Evolutionary conservation across 148 eudicot species (phyloP).

Genomic region (Persicaria maculosa): DNA sequence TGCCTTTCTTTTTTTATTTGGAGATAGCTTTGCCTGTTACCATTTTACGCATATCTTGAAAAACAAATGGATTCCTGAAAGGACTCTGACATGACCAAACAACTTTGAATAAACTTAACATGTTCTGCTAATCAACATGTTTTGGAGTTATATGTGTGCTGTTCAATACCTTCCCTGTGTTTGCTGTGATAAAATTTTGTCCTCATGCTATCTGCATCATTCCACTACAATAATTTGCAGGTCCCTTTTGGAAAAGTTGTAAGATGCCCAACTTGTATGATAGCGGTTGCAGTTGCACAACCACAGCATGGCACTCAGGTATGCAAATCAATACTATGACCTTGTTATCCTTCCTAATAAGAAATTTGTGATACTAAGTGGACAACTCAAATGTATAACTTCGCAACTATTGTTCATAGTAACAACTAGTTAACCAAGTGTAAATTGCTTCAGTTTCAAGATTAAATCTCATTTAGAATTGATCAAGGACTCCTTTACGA

Average conservation of each 20-base stretch:
- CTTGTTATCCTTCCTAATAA: not conserved
- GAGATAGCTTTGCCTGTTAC: not conserved
- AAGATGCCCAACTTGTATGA: constrained; percentile 74
- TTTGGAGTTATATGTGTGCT: not conserved
- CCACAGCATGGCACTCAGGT: constrained; percentile 98
- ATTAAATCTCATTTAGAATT: not conserved
- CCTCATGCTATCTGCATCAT: not conserved
- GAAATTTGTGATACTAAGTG: not conserved
- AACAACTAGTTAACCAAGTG: not conserved
- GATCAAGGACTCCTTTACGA: not conserved
- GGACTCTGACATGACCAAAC: not conserved
- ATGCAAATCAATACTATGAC: constrained; percentile 36
- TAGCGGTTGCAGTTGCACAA: constrained; percentile 90
- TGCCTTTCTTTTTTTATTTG: too few relatives aligned
- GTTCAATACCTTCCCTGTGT: constrained; percentile 3
- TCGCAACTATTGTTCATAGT: not conserved
- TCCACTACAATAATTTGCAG: constrained; percentile 28
- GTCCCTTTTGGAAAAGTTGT: constrained; percentile 93
- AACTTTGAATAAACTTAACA: not conserved
- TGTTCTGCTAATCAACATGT: constrained; percentile 3
- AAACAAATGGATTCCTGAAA: not conserved
- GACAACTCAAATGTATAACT: not conserved
- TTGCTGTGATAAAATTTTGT: not conserved
- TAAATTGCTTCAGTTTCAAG: not conserved
- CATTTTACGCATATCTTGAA: not conserved